Evolutionary conservation across 371 early-diverging fungal species (phyloP), one percentile per base, ranked within the genome.

Genomic region (Rhizopus arrhizus): DNA sequence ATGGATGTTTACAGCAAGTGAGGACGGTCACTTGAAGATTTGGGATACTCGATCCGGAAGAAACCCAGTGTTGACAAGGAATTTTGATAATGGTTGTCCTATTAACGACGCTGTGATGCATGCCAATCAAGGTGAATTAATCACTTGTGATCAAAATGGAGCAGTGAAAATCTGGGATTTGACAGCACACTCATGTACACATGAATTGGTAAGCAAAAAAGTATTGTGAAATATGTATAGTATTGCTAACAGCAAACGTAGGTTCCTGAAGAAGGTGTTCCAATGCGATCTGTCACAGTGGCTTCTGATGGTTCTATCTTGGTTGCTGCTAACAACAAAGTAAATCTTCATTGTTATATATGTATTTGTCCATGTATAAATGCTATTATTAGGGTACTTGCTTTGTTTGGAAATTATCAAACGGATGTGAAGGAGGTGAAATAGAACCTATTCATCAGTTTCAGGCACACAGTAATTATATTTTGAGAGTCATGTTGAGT

Each of bases 71-170:
- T 74, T 91, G 35, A 92, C 93, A 53, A 82, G 94, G 15, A 90
- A 92, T 60, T 91, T 95, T 70, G 87, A 93, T 56, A 92, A 95
- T 65, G 90, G 91, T 57, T 85, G 90, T 5, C 89, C 94, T 7
- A 94, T 98, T 54, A 96, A 92, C 60, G 96, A 96, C 71, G 91
- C 95, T 28, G 93, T 92, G 2, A 94, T 97, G 68, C 96, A 97
- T 75, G 96, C 98, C 0, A 85, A 97, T 67, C 95, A 95, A 72
- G 96, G 94, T 36, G 94, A 97, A 65, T 70, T 98, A 7, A 86
- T 95, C 48, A 93, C 96, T 0, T 94, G 95, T 73, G 97, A 98
- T 80, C 95, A 95, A 64, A 90, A 89, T 62, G 98, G 98, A 4
- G 77, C 85, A 38, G 91, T 98, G 42, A 92, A 90, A 61, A 86